Evolutionary conservation across 768 basidiomycete species (phyloP), one percentile per base, ranked within the genome.

Genomic region (Lactarius pseudohatsudake): DNA sequence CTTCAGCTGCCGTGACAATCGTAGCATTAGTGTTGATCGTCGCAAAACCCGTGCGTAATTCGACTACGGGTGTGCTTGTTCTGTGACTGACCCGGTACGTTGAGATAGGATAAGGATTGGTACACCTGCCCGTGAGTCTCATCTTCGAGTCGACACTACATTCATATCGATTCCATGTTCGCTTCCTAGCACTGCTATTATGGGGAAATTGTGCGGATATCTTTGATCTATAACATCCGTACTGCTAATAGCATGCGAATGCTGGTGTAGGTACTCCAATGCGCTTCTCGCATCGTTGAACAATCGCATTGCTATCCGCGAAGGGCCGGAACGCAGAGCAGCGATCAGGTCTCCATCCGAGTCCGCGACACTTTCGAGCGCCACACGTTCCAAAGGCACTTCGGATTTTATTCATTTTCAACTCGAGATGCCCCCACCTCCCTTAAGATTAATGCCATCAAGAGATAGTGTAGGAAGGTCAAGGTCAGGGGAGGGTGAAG

Each of bases 261-360:
- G 43, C 47, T 26, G 18, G 43, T 4, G 3, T 47, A 66, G 65
- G 47, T 62, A 62, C 57, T 57, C 65, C 2, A 66, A 66, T 43
- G 57, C 61, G 20, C 60, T 66, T 36, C 60, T 66, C 47, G 56
- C 57, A 1, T 61, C 65, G 2, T 41, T 66, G 28, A 66, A 66
- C 30, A 66, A 66, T 13, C 65, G 65, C 45, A 57, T 66, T 43
- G 61, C 55, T 4, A 38, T 62, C 10, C 60, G 65, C 40, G 56
- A 53, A 3, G n/a, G 11, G 40, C 2, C 57, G 26, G 50, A 9
- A 0, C 50, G 50, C 13, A 26, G 13, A 5, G 50, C 26, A 53
- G 50, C 50, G 22, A 53, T 26, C 13, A 53, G 50, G 22, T 53
- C 16, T 34, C 32, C 18, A 20, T 34, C 18, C 32, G 32, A 32